These are phyloP conservation scores for Monascus ruber DNA, from an alignment of 2,329 filamentous ascomycete genomes.

Conservation along the genomic window DNA sequence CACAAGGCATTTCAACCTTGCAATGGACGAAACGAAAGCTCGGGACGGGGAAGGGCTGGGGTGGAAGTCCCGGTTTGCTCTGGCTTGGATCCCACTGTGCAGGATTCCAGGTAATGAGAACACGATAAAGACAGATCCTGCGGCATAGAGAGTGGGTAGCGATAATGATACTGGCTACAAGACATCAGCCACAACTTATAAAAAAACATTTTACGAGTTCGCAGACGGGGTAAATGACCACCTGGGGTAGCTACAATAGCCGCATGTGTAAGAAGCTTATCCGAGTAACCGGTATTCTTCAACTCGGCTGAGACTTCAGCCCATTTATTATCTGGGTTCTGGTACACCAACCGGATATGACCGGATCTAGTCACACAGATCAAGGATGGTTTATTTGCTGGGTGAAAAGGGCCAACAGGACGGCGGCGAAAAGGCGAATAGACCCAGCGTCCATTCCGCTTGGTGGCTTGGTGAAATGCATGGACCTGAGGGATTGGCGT, in stretches of 20 bases:
- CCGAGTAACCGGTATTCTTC: slow-evolving; percentile 58
- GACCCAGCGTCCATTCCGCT: slow-evolving; percentile 51
- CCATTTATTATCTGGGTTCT: slow-evolving; percentile 61
- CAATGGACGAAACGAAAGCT: slow-evolving; percentile 26
- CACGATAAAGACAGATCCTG: slow-evolving; percentile 62
- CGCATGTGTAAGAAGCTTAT: slow-evolving; percentile 71
- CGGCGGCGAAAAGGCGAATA: slow-evolving; percentile 58
- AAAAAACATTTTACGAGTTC: neutral
- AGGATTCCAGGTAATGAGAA: slow-evolving; percentile 63
- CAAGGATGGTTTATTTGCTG: slow-evolving; percentile 56
- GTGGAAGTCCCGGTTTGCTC: slow-evolving; percentile 13
- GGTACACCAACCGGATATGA: slow-evolving; percentile 62
- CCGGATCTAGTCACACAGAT: slow-evolving; percentile 67
- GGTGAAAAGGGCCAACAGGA: slow-evolving; percentile 59
- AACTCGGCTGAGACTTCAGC: slow-evolving; percentile 63
- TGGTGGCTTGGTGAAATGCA: slow-evolving; percentile 49
- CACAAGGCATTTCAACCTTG: slow-evolving; percentile 25
- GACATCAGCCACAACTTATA: slow-evolving; percentile 4
- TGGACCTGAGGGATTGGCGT: slow-evolving; percentile 20
- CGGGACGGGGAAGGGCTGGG: slow-evolving; percentile 21
- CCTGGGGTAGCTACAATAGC: slow-evolving; percentile 64
- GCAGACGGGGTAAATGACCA: slow-evolving; percentile 21
- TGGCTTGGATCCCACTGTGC: slow-evolving; percentile 42
- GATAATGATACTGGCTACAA: slow-evolving; percentile 22
- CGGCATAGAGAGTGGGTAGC: slow-evolving; percentile 44